phyloP scores from a whole-genome alignment of 2,329 filamentous ascomycete species.

The Microascus cirrosus region DNA sequence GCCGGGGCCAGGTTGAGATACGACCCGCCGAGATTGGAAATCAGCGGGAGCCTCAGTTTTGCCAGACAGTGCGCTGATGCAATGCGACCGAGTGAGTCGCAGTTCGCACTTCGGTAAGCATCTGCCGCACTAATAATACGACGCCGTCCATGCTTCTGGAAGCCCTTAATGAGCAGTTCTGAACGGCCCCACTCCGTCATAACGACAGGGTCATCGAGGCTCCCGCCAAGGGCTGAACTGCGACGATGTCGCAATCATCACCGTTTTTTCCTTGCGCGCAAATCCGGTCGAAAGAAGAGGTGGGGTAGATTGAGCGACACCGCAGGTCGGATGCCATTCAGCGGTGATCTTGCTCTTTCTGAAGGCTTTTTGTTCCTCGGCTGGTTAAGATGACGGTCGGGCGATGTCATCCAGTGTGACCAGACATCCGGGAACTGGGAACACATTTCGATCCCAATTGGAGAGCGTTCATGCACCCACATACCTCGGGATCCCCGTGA shows the following conservation, averaged over 20 bases:
- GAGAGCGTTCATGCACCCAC: no score
- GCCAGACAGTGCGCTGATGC: background rate
- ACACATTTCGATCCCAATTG: no score
- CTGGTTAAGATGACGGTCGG: background rate
- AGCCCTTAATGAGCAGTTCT: background rate
- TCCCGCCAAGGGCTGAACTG: background rate
- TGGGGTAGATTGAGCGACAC: background rate
- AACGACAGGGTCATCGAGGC: background rate
- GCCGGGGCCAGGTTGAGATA: no score
- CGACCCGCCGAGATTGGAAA: no score
- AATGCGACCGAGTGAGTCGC: background rate
- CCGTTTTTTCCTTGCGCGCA: background rate
- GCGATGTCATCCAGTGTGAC: background rate
- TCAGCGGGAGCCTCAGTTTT: background rate
- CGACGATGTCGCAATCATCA: background rate
- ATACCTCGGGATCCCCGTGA: background rate
- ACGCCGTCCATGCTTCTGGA: background rate
- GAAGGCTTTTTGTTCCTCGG: background rate
- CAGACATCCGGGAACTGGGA: background rate
- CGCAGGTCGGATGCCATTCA: background rate
- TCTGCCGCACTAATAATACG: background rate
- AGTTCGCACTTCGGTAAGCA: background rate
- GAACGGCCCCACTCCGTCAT: background rate
- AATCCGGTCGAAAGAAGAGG: background rate
- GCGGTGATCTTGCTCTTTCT: background rate